These are phyloP conservation scores for Metschnikowia corniflorae DNA, from an alignment of 805 yeast species.

Conservation along the genomic window DNA sequence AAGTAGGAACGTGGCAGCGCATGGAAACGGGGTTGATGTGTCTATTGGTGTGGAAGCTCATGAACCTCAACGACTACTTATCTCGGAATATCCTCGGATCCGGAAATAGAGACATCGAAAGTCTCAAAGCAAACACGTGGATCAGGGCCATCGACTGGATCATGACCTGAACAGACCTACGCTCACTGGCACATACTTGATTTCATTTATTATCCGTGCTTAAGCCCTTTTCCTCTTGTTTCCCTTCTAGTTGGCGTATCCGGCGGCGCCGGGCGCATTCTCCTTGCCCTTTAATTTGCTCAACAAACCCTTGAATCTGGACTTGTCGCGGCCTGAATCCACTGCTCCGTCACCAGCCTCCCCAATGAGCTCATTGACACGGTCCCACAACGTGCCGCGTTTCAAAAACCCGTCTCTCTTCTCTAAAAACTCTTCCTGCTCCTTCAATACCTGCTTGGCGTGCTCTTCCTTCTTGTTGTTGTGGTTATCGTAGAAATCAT, in stretches of 20 bases:
- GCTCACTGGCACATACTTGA: background rate
- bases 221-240: background rate
- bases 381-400: slow-evolving; percentile 51
- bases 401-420: slow-evolving; percentile 65
- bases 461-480: slow-evolving; percentile 76
- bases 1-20: slow-evolving; percentile 28
- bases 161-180: slow-evolving; percentile 7
- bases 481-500: slow-evolving; percentile 89
- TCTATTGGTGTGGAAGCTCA: slow-evolving; percentile 33
- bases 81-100: slow-evolving; percentile 17
- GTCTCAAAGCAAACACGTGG: slow-evolving; percentile 12
- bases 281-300: slow-evolving; percentile 63
- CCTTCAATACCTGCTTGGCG: slow-evolving; percentile 57
- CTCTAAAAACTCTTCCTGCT: slow-evolving; percentile 66
- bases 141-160: slow-evolving; percentile 14
- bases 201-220: background rate
- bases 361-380: slow-evolving; percentile 50
- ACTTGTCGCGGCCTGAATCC: slow-evolving; percentile 54
- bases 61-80: slow-evolving; percentile 36
- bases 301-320: slow-evolving; percentile 65
- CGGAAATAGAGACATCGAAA: slow-evolving; percentile 7
- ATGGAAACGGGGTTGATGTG: slow-evolving; percentile 34
- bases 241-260: slow-evolving; percentile 32
- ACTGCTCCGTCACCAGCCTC: slow-evolving; percentile 41
- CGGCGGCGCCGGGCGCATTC: slow-evolving; percentile 74